Percentiles rank a stretch among this genome's conserved stretches.
These are phyloP conservation scores for Sphaerulina vaccinii DNA, from an alignment of 2,329 filamentous ascomycete species.

Conservation along the genomic window DNA sequence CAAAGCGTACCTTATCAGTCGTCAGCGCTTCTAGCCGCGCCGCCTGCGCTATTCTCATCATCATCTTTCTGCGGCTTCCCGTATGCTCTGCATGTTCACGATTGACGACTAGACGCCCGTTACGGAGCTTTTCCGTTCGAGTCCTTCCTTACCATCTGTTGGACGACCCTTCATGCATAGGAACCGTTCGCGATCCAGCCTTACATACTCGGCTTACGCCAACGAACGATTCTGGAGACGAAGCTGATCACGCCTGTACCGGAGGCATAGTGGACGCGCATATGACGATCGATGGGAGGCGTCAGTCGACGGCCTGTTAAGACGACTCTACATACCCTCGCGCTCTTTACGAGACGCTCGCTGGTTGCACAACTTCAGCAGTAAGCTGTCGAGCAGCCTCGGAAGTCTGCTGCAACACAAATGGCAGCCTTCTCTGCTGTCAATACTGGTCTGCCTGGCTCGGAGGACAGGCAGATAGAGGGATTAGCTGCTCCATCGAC, in stretches of 20 bases:
- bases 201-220: conserved; percentile 5
- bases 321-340: conserved; percentile 3
- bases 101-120: conserved; percentile 19
- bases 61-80: conserved; percentile 18
- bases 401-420: conserved; percentile 15
- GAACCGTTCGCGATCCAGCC: conserved; percentile 20
- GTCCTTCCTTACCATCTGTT: conserved; percentile 21
- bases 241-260: not conserved
- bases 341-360: conserved; percentile 6
- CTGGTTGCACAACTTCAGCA: conserved; percentile 25
- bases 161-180: conserved; percentile 15
- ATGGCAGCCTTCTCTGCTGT: conserved; percentile 44
- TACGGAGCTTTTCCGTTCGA: conserved; percentile 19
- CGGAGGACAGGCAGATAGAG: conserved; percentile 46
- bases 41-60: conserved; percentile 14
- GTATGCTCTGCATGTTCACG: conserved; percentile 15
- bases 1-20: conserved; percentile 22
- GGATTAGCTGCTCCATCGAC: conserved; percentile 49
- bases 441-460: conserved; percentile 30
- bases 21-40: conserved; percentile 21
- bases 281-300: conserved; percentile 5
- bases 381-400: conserved; percentile 20
- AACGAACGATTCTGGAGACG: not conserved
- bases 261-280: not conserved
- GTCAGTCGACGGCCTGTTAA: conserved; percentile 1